These are phyloP conservation scores for Sporothrix phasma DNA, from an alignment of 2,329 filamentous ascomycete species.

Conservation along the genomic window DNA sequence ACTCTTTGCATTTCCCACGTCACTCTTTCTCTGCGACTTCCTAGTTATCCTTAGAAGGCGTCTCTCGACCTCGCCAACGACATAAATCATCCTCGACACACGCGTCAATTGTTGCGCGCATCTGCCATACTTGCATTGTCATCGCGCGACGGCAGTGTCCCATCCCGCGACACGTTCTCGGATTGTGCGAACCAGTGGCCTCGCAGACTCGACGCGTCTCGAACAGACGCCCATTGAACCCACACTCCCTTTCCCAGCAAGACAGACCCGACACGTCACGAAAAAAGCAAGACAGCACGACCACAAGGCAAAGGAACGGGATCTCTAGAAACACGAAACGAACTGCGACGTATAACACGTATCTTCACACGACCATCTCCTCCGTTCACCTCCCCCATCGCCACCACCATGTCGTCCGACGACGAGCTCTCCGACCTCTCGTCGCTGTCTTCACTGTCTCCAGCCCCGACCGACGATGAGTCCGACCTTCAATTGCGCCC, in stretches of 20 bases:
- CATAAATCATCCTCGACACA: not conserved
- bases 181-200: not conserved
- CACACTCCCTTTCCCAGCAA: conserved; percentile 5
- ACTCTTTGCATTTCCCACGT: not conserved
- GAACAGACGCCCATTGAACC: not conserved
- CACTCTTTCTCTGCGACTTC: not conserved
- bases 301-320: not conserved
- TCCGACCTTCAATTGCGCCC: conserved; percentile 39
- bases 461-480: conserved; percentile 42
- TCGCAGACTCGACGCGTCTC: conserved; percentile 9
- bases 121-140: not conserved
- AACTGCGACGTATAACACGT: not conserved
- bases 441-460: conserved; percentile 42
- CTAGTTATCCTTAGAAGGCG: not conserved
- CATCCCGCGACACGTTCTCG: not conserved
- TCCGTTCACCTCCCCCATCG: not conserved
- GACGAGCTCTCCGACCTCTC: conserved; percentile 48
- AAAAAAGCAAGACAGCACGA: not conserved
- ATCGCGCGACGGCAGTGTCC: not conserved
- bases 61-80: not conserved
- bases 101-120: not conserved
- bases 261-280: not conserved
- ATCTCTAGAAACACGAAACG: not conserved
- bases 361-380: not conserved
- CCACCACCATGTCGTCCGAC: conserved; percentile 45